Evolutionary conservation across 2,329 filamentous ascomycete genomes (phyloP).

Genomic region (Cercospora sesami): DNA sequence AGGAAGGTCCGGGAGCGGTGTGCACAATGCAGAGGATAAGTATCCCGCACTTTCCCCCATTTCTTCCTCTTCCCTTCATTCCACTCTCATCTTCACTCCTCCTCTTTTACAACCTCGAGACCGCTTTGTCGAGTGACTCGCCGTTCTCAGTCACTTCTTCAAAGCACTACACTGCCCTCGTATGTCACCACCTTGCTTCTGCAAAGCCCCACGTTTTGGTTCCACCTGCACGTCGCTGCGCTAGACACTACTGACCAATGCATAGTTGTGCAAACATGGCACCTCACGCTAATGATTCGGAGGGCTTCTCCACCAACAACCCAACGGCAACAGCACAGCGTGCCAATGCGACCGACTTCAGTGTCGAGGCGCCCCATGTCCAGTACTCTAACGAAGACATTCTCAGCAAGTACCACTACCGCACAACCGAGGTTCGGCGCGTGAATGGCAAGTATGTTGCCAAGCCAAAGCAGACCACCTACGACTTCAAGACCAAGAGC

Average conservation of each 20-base stretch:
- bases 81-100: constrained; percentile 9
- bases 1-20: constrained; percentile 26
- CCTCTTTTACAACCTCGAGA: background rate
- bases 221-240: background rate
- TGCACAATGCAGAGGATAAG: constrained; percentile 17
- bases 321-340: background rate
- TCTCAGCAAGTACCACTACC: constrained; percentile 92
- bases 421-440: constrained; percentile 79
- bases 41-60: constrained; percentile 21
- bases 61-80: constrained; percentile 21
- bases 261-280: constrained; percentile 63
- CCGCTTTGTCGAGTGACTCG: background rate
- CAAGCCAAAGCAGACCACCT: constrained; percentile 81
- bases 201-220: background rate
- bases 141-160: background rate
- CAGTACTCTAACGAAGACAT: constrained; percentile 85
- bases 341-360: constrained; percentile 58
- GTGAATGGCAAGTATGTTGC: constrained; percentile 76
- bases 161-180: background rate
- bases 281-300: constrained; percentile 77
- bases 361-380: constrained; percentile 89
- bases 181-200: background rate
- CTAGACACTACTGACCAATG: background rate
- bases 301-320: constrained; percentile 57
- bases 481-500: constrained; percentile 97